These are phyloP conservation scores for Botryobasidium botryosum DNA, from an alignment of 768 basidiomycete species.

Conservation along the genomic window DNA sequence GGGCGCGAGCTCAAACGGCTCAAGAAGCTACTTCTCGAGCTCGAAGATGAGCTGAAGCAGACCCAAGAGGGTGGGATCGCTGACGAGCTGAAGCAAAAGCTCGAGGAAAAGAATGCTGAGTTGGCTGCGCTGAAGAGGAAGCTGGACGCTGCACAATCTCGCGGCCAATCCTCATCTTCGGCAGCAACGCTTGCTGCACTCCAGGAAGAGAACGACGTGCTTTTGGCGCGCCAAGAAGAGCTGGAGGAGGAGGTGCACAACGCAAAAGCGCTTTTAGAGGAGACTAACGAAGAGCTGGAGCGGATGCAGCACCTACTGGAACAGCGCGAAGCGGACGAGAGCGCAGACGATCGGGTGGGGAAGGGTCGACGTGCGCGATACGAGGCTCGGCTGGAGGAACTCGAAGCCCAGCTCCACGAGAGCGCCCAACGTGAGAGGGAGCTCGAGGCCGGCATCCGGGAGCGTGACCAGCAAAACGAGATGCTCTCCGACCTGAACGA, in stretches of 20 bases:
- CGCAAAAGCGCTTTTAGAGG: neutral
- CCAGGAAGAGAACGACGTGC: constrained; percentile 44
- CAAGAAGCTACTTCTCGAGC: constrained; percentile 35
- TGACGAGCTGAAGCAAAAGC: constrained; percentile 29
- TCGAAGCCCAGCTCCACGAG: constrained; percentile 2
- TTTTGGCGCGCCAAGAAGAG: constrained; percentile 39
- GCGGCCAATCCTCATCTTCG: too few relatives aligned
- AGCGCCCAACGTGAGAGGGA: too few relatives aligned
- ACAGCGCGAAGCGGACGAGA: neutral
- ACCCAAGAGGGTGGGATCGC: neutral
- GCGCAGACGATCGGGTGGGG: neutral
- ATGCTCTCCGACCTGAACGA: constrained; percentile 52
- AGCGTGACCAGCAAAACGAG: constrained; percentile 54
- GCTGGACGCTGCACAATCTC: too few relatives aligned
- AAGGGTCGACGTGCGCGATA: neutral
- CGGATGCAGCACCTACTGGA: constrained; percentile 13
- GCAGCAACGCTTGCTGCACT: constrained; percentile 21
- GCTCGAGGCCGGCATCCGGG: constrained; percentile 2
- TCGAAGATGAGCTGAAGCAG: constrained; percentile 43
- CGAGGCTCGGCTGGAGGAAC: constrained; percentile 2
- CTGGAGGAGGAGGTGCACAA: constrained; percentile 28
- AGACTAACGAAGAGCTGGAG: constrained; percentile 4
- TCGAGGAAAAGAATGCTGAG: constrained; percentile 26
- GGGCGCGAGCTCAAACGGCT: constrained; percentile 84
- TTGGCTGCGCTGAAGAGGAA: too few relatives aligned